These are phyloP conservation scores for Spergularia marina DNA, from an alignment of 148 eudicot genomes.

Conservation along the genomic window DNA sequence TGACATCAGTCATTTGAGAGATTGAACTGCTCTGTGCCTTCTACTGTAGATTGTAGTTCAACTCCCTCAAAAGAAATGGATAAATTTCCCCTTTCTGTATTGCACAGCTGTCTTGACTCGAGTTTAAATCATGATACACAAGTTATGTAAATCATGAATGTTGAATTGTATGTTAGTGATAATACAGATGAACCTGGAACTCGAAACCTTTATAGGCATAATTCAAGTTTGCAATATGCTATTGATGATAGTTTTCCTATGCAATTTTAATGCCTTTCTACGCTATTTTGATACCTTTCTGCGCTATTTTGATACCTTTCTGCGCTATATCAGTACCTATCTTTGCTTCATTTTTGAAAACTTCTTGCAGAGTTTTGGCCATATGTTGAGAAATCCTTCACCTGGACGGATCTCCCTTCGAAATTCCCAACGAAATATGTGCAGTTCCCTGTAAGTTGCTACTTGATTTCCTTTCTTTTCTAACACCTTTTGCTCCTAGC, in stretches of 20 bases:
- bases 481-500: background rate
- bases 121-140: too few relatives aligned
- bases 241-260: too few relatives aligned
- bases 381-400: slow-evolving; percentile 87
- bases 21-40: background rate
- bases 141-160: too few relatives aligned
- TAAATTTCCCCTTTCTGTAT: background rate
- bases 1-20: background rate
- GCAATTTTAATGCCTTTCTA: background rate
- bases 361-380: slow-evolving; percentile 88
- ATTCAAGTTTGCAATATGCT: too few relatives aligned
- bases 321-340: background rate
- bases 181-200: too few relatives aligned
- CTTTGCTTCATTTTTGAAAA: background rate
- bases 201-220: too few relatives aligned
- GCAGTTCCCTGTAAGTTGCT: slow-evolving; percentile 81
- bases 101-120: too few relatives aligned
- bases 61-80: background rate
- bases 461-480: background rate
- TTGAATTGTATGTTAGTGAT: too few relatives aligned
- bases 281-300: background rate
- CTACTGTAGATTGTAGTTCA: background rate
- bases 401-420: slow-evolving; percentile 96
- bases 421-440: slow-evolving; percentile 97
- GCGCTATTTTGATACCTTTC: background rate